Conservation (phyloP, 495 filamentous ascomycete species). For the Penicillium lividum region DNA sequence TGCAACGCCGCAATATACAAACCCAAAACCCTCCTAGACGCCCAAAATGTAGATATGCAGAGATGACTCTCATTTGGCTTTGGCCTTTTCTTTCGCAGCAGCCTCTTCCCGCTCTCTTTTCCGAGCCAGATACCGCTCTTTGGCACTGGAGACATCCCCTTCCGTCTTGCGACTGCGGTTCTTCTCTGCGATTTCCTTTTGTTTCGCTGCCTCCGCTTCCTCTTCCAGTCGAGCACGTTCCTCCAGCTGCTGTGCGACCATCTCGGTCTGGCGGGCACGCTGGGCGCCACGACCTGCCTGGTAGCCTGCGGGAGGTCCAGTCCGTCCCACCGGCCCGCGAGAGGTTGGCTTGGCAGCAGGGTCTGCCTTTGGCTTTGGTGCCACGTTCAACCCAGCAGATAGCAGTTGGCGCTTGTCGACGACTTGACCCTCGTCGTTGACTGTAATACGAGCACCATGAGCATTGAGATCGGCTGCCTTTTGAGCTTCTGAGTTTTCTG, state of each 20-base stretch:
- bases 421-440: constrained; percentile 94
- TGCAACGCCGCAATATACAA: neutral
- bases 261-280: constrained; percentile 79
- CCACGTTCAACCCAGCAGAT: constrained; percentile 83
- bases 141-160: constrained; percentile 79
- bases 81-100: constrained; percentile 34
- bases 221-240: constrained; percentile 72
- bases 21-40: neutral
- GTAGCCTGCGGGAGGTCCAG: constrained; percentile 30
- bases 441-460: constrained; percentile 63
- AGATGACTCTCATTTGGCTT: constrained; percentile 6
- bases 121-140: constrained; percentile 82
- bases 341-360: constrained; percentile 36
- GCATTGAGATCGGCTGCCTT: constrained; percentile 72
- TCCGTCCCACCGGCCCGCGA: constrained; percentile 30
- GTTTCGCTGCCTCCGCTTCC: constrained; percentile 69
- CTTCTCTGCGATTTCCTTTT: constrained; percentile 67
- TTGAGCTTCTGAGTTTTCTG: constrained; percentile 70
- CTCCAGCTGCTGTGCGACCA: constrained; percentile 74
- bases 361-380: constrained; percentile 55
- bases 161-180: constrained; percentile 74
- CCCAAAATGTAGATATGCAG: neutral
- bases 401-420: constrained; percentile 92
- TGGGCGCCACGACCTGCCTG: constrained; percentile 56
- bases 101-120: constrained; percentile 77